Base-by-base conservation (phyloP, 2,329 filamentous ascomycete genomes). In the Biscogniauxia marginata region DNA sequence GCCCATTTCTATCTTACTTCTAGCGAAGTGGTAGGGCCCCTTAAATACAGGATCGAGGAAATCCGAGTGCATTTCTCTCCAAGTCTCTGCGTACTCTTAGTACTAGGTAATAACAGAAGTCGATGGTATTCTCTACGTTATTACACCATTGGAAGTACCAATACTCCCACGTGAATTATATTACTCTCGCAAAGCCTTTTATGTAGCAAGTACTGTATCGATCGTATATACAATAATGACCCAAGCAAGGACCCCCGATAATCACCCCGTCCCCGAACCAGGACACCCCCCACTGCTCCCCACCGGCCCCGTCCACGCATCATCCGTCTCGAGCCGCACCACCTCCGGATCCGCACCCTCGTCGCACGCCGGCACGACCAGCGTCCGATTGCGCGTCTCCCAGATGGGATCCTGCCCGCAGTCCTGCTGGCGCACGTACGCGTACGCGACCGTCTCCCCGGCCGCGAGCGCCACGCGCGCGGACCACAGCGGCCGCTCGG, bases 401-500 rank as follows among this genome's bases (percentile, higher is more conserved):
- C 74, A 79, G 7, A 79, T 74, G 25, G 73, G 74, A 3, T 65
- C 66, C 54, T 76, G 70, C 1, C 71, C 72, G 57, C 73, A 78
- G 58, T 78, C 73, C 63, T 80, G 71, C 57, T 77, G 70, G 21
- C 73, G 68, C 22, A 76, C 74, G 60, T 79, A 82, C 60, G 73
- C 73, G 60, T 81, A 82, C 52, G 63, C 71, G n/a, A 79, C 69
- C 9, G 63, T 71, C 57, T 73, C 67, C 0, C 75, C 78, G 1
- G 76, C 76, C 1, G 69, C 65, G 30, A 81, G 58, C 43, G 69
- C 71, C 9, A 79, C 64, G 9, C 69, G 72, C 0, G 67, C 71
- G n/a, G 67, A 70, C 80, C 79, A 82, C 4, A 80, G 46, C 4
- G 78, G 78, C 30, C 76, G 68, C 3, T 72, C 63, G 0, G 61